These are phyloP conservation scores for Trichomonas tenax DNA, from an alignment of 208 protist species.

Conservation along the genomic window DNA sequence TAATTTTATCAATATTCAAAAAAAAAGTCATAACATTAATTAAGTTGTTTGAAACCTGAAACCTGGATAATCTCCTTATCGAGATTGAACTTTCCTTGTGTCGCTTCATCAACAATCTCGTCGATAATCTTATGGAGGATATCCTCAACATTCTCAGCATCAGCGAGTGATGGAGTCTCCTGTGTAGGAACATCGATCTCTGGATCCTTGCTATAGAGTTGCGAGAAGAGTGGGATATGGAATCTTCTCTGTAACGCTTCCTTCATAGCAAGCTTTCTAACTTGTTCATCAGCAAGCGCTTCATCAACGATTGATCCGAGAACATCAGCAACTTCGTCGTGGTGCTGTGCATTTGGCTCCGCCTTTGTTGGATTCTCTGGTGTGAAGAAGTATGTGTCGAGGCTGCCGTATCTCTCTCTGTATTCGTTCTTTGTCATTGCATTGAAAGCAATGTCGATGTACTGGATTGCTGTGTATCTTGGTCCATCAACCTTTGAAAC, in stretches of 20 bases:
- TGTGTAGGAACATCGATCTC: background rate
- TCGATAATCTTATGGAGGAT: background rate
- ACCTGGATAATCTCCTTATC: background rate
- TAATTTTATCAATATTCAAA: no score
- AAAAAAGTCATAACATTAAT: no score
- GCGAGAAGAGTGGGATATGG: background rate
- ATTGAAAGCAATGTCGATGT: background rate
- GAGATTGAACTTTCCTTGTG: background rate
- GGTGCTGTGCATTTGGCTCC: background rate
- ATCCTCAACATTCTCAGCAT: background rate
- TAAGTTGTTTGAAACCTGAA: background rate
- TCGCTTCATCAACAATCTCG: background rate
- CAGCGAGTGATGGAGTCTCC: no score
- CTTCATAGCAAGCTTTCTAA: background rate
- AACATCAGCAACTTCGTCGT: background rate
- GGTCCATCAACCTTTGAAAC: background rate
- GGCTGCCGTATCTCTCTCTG: background rate
- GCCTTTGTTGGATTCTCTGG: background rate
- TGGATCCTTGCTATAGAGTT: background rate
- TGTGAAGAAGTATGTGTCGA: background rate
- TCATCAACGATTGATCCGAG: background rate
- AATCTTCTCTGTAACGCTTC: background rate
- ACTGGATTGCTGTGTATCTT: background rate
- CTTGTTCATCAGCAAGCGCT: background rate
- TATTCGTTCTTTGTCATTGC: background rate